Evolutionary conservation across 2,329 filamentous ascomycete genomes (phyloP).

Genomic region (Hortaea sp.): DNA sequence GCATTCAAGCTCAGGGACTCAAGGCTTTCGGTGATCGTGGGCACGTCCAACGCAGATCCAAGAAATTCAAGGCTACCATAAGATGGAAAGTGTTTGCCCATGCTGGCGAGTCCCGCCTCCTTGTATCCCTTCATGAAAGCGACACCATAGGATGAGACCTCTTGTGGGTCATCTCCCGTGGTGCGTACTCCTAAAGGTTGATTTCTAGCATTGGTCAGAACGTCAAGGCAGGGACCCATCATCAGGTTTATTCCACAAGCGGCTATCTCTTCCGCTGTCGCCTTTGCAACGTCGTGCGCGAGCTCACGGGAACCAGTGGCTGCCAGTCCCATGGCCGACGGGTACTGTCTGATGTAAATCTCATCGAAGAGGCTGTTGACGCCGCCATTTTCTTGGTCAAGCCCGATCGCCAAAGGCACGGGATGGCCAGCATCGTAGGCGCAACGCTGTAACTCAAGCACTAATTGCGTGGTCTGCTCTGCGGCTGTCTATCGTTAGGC

Average conservation of each 20-base stretch:
- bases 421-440: constrained; percentile 84
- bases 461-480: constrained; percentile 75
- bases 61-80: constrained; percentile 93
- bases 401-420: constrained; percentile 75
- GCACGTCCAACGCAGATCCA: constrained; percentile 81
- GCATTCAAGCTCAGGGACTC: constrained; percentile 90
- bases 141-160: constrained; percentile 86
- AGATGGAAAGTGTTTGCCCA: constrained; percentile 93
- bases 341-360: constrained; percentile 90
- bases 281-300: constrained; percentile 82
- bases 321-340: constrained; percentile 93
- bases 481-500: constrained; percentile 54
- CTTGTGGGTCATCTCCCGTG: constrained; percentile 84
- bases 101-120: constrained; percentile 77
- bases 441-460: constrained; percentile 85
- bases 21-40: constrained; percentile 88
- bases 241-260: constrained; percentile 95
- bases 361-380: constrained; percentile 96
- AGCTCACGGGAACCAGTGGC: constrained; percentile 77
- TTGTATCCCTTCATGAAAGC: constrained; percentile 88
- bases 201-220: constrained; percentile 83
- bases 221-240: constrained; percentile 85
- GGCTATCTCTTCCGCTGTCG: constrained; percentile 82
- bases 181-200: constrained; percentile 85
- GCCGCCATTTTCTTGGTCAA: constrained; percentile 96